phyloP scores from a whole-genome alignment of 2,329 filamentous ascomycete genomes.

The Uncinocarpus reesii region DNA sequence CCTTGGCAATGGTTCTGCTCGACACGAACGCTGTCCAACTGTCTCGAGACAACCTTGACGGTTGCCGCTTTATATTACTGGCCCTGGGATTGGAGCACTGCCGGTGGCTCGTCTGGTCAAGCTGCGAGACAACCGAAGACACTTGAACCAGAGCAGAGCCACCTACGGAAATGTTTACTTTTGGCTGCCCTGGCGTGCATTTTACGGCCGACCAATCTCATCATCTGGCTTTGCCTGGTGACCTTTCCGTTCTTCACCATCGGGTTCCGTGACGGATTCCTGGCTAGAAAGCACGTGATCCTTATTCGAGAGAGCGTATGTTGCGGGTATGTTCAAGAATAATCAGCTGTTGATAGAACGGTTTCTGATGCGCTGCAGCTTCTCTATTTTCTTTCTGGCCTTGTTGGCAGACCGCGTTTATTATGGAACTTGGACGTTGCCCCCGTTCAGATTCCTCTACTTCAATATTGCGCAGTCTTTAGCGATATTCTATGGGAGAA shows the following conservation, averaged over 20 bases:
- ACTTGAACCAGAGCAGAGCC: conserved; percentile 20
- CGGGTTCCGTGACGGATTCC: background rate
- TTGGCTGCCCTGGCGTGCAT: conserved; percentile 75
- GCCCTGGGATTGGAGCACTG: conserved; percentile 62
- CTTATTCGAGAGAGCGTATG: conserved; percentile 54
- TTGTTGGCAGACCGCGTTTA: conserved; percentile 62
- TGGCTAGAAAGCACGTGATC: conserved; percentile 27
- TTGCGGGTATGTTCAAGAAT: conserved; percentile 40
- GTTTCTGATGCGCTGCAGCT: conserved; percentile 5
- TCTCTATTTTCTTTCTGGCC: conserved; percentile 52
- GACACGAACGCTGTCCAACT: conserved; percentile 88
- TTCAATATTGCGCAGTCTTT: conserved; percentile 85
- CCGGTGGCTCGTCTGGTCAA: background rate
- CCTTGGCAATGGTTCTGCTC: conserved; percentile 98
- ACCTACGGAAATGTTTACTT: conserved; percentile 54
- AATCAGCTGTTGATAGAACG: background rate
- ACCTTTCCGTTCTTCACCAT: conserved; percentile 41
- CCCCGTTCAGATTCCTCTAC: conserved; percentile 73
- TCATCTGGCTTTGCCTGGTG: conserved; percentile 69
- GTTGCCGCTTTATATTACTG: conserved; percentile 67
- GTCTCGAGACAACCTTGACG: conserved; percentile 80
- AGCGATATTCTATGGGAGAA: conserved; percentile 83
- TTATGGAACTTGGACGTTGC: conserved; percentile 79
- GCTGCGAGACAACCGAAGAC: background rate
- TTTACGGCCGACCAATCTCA: conserved; percentile 75